Evolutionary conservation across 345 rosid genomes (phyloP).

Genomic region (Citrus sp.): DNA sequence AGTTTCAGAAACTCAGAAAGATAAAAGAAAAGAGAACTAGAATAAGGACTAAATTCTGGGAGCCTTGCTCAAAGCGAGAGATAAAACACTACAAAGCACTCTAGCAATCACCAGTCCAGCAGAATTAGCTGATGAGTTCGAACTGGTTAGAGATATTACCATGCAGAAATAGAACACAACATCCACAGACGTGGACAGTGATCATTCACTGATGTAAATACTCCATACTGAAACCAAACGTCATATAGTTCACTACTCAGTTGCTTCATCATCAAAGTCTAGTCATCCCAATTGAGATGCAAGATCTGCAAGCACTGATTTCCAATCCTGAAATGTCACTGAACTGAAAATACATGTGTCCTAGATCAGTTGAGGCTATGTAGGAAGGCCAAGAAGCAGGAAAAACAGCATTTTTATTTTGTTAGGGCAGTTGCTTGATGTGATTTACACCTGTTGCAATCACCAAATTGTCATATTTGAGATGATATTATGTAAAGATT

Average conservation of each 20-base stretch:
- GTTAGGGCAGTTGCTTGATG: conserved; percentile 10
- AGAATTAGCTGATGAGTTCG: background rate
- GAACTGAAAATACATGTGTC: background rate
- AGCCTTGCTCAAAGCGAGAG: background rate
- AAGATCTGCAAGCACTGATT: background rate
- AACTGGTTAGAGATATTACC: background rate
- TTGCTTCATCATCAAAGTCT: background rate
- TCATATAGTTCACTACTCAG: background rate
- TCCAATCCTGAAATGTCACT: background rate
- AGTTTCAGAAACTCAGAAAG: background rate
- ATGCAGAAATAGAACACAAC: background rate
- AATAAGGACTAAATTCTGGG: background rate
- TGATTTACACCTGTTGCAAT: conserved; percentile 21
- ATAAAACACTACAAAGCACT: background rate
- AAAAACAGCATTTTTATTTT: background rate
- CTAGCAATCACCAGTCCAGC: background rate
- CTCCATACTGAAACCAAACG: background rate
- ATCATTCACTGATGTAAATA: background rate
- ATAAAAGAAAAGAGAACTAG: background rate
- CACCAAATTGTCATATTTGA: background rate
- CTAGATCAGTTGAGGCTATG: background rate
- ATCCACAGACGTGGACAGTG: background rate
- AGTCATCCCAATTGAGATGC: background rate
- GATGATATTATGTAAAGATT: background rate
- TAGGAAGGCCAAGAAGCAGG: background rate